Percentiles rank a stretch among this genome's conserved stretches.
Evolutionary conservation across 129 eudicot genomes (phyloP).

Genomic region (Tagetes patula): DNA sequence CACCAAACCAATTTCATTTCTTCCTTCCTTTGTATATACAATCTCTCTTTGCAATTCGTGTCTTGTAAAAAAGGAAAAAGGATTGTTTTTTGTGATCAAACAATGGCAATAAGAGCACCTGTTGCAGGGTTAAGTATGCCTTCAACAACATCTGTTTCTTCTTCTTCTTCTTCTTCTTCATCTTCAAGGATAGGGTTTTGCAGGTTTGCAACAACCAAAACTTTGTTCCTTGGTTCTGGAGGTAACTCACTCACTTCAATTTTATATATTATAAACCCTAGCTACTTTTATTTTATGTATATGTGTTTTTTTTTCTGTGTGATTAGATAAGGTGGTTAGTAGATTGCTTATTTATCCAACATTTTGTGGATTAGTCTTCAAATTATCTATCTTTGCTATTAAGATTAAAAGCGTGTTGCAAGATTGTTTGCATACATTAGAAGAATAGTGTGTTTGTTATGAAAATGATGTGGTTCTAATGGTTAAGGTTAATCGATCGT

Average conservation of each 20-base stretch:
- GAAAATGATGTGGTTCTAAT: too few relatives aligned
- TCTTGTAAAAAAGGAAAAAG: background rate
- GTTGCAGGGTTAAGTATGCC: constrained; percentile 42
- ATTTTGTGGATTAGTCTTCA: background rate
- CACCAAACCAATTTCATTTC: background rate
- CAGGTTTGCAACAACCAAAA: constrained; percentile 32
- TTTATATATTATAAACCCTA: background rate
- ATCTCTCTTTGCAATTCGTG: background rate
- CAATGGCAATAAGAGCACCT: constrained; percentile 51
- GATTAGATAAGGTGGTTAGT: constrained; percentile 21
- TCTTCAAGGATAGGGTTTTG: constrained; percentile 31
- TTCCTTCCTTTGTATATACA: background rate
- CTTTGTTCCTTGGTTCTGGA: constrained; percentile 54
- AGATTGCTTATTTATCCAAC: background rate
- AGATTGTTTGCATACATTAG: too few relatives aligned
- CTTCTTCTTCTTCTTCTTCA: constrained; percentile 34
- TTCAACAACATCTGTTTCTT: constrained; percentile 42
- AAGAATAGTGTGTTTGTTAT: too few relatives aligned
- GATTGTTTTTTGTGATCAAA: background rate
- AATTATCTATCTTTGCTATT: too few relatives aligned
- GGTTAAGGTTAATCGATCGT: too few relatives aligned
- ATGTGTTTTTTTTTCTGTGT: background rate
- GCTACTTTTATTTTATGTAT: background rate
- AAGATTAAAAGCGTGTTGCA: too few relatives aligned
- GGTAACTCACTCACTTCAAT: constrained; percentile 31